These are phyloP conservation scores for Pulicaria dysenterica DNA, from an alignment of 129 eudicot species.

Conservation along the genomic window DNA sequence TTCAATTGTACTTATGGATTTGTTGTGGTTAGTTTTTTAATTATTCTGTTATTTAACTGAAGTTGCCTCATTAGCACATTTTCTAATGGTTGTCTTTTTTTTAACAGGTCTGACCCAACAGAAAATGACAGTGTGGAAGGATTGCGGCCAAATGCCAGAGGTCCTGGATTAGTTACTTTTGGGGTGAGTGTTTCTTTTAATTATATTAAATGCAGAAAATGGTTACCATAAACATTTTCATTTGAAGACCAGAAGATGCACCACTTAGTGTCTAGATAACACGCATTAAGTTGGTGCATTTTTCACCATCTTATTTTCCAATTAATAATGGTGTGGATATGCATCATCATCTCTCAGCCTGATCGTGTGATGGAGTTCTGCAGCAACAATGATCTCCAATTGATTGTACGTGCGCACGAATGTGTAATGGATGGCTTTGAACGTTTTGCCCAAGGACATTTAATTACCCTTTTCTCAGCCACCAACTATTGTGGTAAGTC, in stretches of 20 bases:
- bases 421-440: slow-evolving; percentile 99
- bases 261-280: too few species aligned
- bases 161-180: slow-evolving; percentile 98
- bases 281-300: background rate
- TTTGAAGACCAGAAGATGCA: too few species aligned
- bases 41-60: background rate
- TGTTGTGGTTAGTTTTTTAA: slow-evolving; percentile 65
- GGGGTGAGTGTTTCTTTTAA: slow-evolving; percentile 63
- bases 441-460: slow-evolving; percentile 96
- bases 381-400: slow-evolving; percentile 91
- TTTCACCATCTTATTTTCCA: background rate
- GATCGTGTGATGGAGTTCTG: slow-evolving; percentile 98
- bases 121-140: slow-evolving; percentile 99
- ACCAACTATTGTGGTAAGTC: slow-evolving; percentile 93
- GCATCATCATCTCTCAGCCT: slow-evolving; percentile 55
- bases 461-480: slow-evolving; percentile 94
- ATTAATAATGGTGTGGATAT: background rate
- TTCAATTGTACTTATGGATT: slow-evolving; percentile 92
- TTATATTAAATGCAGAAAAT: background rate
- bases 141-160: slow-evolving; percentile 97
- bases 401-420: slow-evolving; percentile 96
- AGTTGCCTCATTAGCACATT: background rate
- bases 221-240: background rate
- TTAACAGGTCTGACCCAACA: slow-evolving; percentile 93
- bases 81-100: slow-evolving; percentile 15